These are phyloP conservation scores for Solanum chmielewskii DNA, from an alignment of 257 asterid genomes.

Conservation along the genomic window DNA sequence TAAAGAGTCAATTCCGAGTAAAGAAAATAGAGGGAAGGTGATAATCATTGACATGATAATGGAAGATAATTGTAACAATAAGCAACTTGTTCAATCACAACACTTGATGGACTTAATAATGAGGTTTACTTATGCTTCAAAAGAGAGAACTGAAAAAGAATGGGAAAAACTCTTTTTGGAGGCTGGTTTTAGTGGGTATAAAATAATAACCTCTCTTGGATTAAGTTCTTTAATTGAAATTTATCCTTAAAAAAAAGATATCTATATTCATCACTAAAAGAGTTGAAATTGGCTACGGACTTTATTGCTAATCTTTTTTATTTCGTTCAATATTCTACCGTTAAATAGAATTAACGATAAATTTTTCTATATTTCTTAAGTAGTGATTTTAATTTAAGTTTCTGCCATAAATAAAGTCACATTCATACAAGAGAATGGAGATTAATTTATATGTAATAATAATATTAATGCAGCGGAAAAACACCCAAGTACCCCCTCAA, in stretches of 20 bases:
- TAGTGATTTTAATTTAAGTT: too few species aligned
- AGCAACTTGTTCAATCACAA: background rate
- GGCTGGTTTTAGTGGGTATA: background rate
- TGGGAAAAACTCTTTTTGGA: background rate
- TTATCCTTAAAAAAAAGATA: background rate
- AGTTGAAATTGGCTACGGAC: too few species aligned
- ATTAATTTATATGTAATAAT: background rate
- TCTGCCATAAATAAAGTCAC: too few species aligned
- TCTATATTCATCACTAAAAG: background rate
- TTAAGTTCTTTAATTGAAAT: background rate
- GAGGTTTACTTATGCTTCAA: background rate
- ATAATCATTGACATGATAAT: background rate
- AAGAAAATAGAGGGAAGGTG: background rate
- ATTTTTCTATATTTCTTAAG: too few species aligned
- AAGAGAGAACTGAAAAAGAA: background rate
- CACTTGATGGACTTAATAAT: background rate
- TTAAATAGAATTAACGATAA: accelerated
- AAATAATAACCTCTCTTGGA: background rate
- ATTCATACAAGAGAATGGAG: background rate
- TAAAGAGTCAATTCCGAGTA: background rate
- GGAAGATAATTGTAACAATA: background rate
- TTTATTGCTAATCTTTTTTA: accelerated
- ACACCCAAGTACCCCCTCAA: too few species aligned
- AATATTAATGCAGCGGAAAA: too few species aligned
- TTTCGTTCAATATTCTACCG: too few species aligned